Evolutionary conservation across 2,329 filamentous ascomycete species (phyloP).

Genomic region (Aschersonia sp.): DNA sequence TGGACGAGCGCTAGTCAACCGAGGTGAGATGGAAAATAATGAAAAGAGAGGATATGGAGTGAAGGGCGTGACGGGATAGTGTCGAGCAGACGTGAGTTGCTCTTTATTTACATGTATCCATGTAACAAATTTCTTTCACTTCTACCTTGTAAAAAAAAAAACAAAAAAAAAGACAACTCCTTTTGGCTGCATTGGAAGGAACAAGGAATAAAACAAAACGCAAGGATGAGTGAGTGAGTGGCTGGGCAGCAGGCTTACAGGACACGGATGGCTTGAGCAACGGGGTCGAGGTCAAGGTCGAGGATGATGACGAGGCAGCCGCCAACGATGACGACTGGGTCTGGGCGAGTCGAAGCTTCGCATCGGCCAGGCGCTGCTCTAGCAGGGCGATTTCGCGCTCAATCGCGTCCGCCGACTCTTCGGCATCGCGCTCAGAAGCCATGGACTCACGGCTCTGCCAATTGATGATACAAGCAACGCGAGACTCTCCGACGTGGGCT

Average conservation of each 20-base stretch:
- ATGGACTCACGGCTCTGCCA: no score
- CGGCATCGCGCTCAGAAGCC: not conserved
- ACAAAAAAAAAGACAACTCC: not conserved
- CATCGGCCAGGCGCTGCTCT: slow-evolving; percentile 33
- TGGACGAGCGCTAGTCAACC: slow-evolving; percentile 1
- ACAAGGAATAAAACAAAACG: not conserved
- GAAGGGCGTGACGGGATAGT: no score
- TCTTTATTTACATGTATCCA: not conserved
- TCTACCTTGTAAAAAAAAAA: not conserved
- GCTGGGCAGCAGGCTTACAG: not conserved
- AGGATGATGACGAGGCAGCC: not conserved
- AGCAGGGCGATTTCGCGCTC: slow-evolving; percentile 43
- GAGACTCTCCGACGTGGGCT: no score
- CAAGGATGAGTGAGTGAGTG: not conserved
- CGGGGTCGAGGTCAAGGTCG: not conserved
- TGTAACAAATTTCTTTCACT: not conserved
- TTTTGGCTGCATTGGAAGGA: not conserved
- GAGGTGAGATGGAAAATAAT: not conserved
- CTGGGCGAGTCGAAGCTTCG: slow-evolving; percentile 25
- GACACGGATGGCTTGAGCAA: not conserved
- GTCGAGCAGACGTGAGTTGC: no score
- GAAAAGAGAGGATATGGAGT: no score
- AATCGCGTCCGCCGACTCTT: slow-evolving; percentile 14
- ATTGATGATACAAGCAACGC: no score
- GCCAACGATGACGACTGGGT: not conserved